Evolutionary conservation across 495 filamentous ascomycete species (phyloP), one percentile per base, ranked within the genome.

Genomic region (Staphylotrichum tortipilum): DNA sequence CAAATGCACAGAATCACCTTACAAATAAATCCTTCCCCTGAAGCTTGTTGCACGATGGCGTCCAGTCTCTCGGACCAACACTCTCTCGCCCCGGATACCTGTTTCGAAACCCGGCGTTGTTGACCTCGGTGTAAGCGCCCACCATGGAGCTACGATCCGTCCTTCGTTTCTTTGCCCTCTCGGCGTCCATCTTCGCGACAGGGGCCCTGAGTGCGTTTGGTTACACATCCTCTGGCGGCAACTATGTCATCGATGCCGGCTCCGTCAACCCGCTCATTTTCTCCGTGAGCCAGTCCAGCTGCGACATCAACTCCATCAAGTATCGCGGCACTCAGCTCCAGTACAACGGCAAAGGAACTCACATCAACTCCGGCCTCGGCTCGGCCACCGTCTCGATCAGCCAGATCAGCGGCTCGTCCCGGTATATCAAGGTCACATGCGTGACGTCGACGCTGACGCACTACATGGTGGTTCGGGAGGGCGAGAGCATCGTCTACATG

Each of bases 371-470:
- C 10, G 79, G 81, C 10, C 71, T 85, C 9, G 79, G 79, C 10
- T 65, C 68, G n/a, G 76, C 75, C 2, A 79, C 74, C 18, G 79
- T 84, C 17, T 71, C 71, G 26, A 74, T 78, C 23, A 71, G 69
- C 18, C 67, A 64, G 33, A 64, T 71, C 42, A 62, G 53, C 36
- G 59, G 54, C 4, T 49, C 30, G 15, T 40, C 47, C 2, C 69
- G 74, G 44, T 80, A 80, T 52, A 76, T 80, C 46, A 83, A 82
- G 63, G 72, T 84, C 23, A 81, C 78, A 17, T 82, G 79, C 56
- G 69, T 67, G 10, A 81, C 79, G 4, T 67, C 66, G 41, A 82
- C 76, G 21, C 61, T 83, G 51, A 83, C 76, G 4, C 81, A 85
- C 14, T 85, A 83, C 61, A 73, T 76, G 58, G 77, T 84, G 24